Conservation (phyloP, 495 filamentous ascomycete genomes). For the Aspergillus wentii region DNA sequence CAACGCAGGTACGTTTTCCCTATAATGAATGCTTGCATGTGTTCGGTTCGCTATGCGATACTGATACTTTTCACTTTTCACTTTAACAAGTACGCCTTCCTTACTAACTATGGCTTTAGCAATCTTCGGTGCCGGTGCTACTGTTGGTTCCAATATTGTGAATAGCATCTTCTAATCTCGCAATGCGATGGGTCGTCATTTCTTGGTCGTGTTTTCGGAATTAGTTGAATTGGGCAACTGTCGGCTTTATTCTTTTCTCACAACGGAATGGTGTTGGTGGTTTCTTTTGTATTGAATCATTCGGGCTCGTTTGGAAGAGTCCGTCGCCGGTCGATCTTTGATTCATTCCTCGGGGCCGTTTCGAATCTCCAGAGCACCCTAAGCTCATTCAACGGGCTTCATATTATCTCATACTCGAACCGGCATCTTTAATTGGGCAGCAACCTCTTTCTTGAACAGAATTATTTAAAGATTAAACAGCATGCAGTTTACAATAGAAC, state of each 20-base stretch:
- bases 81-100: background rate
- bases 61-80: background rate
- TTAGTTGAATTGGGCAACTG: background rate
- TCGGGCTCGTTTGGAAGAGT: too few relatives aligned
- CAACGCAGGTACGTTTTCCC: constrained; percentile 44
- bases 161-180: constrained; percentile 76
- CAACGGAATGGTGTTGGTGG: constrained; percentile 29
- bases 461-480: too few relatives aligned
- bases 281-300: constrained; percentile 10
- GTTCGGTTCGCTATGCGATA: background rate
- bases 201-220: constrained; percentile 1
- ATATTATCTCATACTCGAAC: too few relatives aligned
- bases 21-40: constrained; percentile 13
- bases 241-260: constrained; percentile 8
- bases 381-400: too few relatives aligned
- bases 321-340: constrained; percentile 1
- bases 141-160: constrained; percentile 86
- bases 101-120: constrained; percentile 26
- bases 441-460: too few relatives aligned
- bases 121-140: constrained; percentile 82
- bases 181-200: too few relatives aligned
- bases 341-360: too few relatives aligned
- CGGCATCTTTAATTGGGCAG: too few relatives aligned
- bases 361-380: too few relatives aligned
- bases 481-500: too few relatives aligned